Conservation (phyloP, 345 rosid genomes). For the Stellera chamaejasme region DNA sequence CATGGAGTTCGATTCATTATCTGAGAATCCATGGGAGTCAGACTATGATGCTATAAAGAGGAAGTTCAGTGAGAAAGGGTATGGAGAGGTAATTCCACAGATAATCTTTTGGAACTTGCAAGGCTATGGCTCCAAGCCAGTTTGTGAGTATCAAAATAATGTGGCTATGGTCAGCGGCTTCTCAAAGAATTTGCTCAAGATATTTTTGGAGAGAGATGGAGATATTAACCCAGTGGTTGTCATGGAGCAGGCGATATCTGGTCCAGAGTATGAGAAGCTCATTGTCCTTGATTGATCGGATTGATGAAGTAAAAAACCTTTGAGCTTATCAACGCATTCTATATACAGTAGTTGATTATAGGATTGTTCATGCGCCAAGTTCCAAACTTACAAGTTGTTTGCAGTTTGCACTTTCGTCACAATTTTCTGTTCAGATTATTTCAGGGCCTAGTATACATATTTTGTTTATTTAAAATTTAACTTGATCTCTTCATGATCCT, state of each 20-base stretch:
- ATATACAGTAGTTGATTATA: too few relatives aligned
- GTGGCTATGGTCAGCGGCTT: slow-evolving; percentile 6
- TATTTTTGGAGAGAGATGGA: slow-evolving; percentile 1
- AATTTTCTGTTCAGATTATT: too few relatives aligned
- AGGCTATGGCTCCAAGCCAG: background rate
- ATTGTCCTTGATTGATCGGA: slow-evolving; percentile 1
- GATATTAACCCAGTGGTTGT: background rate
- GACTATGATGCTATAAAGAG: slow-evolving; percentile 3
- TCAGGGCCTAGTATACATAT: too few relatives aligned
- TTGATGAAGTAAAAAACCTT: too few relatives aligned
- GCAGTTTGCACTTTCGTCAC: too few relatives aligned
- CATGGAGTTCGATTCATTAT: slow-evolving; percentile 4
- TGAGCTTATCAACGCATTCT: too few relatives aligned
- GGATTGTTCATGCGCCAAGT: too few relatives aligned
- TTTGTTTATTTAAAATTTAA: too few relatives aligned
- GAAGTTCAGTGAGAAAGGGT: slow-evolving; percentile 4
- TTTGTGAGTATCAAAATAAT: background rate
- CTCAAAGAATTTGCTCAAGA: slow-evolving; percentile 7
- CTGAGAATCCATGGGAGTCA: background rate
- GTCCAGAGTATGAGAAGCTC: background rate
- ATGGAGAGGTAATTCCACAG: background rate
- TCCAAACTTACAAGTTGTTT: too few relatives aligned
- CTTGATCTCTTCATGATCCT: too few relatives aligned
- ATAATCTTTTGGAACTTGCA: slow-evolving; percentile 7
- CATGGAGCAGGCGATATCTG: slow-evolving; percentile 1